phyloP scores from a whole-genome alignment of 495 filamentous ascomycete species.

The Aspergillus biplanus region DNA sequence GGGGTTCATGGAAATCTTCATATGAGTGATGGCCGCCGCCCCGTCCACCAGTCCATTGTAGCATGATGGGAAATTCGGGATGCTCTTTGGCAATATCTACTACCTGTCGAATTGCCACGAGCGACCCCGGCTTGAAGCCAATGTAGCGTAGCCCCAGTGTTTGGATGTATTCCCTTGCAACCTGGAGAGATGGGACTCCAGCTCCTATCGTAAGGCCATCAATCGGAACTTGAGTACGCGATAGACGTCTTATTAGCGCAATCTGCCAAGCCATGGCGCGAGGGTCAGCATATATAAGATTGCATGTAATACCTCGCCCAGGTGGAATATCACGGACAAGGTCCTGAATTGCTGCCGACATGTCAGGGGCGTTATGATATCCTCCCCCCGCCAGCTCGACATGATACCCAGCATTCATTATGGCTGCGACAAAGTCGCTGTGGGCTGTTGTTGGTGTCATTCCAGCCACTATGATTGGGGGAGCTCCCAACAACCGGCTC shows the following conservation, averaged over 20 bases:
- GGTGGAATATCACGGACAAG: constrained; percentile 31
- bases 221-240: constrained; percentile 32
- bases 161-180: constrained; percentile 50
- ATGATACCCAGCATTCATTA: constrained; percentile 47
- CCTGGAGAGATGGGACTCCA: constrained; percentile 54
- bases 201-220: constrained; percentile 52
- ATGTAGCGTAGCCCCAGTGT: constrained; percentile 53
- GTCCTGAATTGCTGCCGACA: constrained; percentile 35
- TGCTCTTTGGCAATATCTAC: constrained; percentile 50
- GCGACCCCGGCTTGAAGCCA: constrained; percentile 53
- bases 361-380: constrained; percentile 29
- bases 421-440: constrained; percentile 41
- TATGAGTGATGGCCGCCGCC: constrained; percentile 57
- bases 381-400: constrained; percentile 45
- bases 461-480: constrained; percentile 46
- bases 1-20: constrained; percentile 55
- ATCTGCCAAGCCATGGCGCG: constrained; percentile 43
- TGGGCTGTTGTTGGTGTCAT: constrained; percentile 50
- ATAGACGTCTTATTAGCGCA: constrained; percentile 31
- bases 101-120: constrained; percentile 49
- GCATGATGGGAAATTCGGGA: constrained; percentile 49
- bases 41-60: constrained; percentile 57
- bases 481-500: constrained; percentile 37
- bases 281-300: constrained; percentile 46
- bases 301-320: constrained; percentile 41